Evolutionary conservation across 2,329 filamentous ascomycete genomes (phyloP).

Genomic region (Lachnellula hyalina): DNA sequence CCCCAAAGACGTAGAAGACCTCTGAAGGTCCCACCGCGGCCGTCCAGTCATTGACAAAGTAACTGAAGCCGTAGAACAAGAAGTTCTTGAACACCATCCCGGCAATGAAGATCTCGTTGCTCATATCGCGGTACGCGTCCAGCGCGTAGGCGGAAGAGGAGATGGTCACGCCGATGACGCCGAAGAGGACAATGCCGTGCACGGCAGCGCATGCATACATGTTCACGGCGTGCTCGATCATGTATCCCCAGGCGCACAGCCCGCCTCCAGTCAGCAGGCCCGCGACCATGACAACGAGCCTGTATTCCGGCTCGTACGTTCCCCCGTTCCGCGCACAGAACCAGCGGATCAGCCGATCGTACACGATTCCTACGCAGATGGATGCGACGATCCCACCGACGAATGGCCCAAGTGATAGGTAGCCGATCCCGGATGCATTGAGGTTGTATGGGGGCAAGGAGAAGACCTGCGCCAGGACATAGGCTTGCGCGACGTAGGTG

Average conservation of each 20-base stretch:
- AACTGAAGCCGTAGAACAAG: constrained; percentile 37
- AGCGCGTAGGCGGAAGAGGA: constrained; percentile 33
- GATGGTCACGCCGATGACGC: constrained; percentile 28
- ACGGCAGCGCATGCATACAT: constrained; percentile 32
- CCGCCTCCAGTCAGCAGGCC: constrained; percentile 33
- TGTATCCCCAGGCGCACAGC: constrained; percentile 36
- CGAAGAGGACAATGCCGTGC: constrained; percentile 26
- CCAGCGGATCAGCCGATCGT: constrained; percentile 36
- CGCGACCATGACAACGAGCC: constrained; percentile 35
- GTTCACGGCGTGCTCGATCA: constrained; percentile 18
- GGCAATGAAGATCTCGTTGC: constrained; percentile 38
- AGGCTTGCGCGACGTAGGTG: constrained; percentile 39
- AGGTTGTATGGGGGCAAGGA: constrained; percentile 42
- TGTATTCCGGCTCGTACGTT: constrained; percentile 50
- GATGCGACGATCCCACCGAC: constrained; percentile 35
- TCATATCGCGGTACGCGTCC: constrained; percentile 37
- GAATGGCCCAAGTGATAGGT: constrained; percentile 38
- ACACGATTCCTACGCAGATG: constrained; percentile 30
- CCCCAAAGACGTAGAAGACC: constrained; percentile 36
- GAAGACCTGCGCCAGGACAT: constrained; percentile 43
- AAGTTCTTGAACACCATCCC: constrained; percentile 41
- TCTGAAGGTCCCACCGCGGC: constrained; percentile 29
- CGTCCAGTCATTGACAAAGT: constrained; percentile 39
- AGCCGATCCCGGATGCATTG: constrained; percentile 37
- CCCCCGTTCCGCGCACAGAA: constrained; percentile 45